Evolutionary conservation across 2,329 filamentous ascomycete species (phyloP), one percentile per base, ranked within the genome.

Genomic region (Penicillium palitans): DNA sequence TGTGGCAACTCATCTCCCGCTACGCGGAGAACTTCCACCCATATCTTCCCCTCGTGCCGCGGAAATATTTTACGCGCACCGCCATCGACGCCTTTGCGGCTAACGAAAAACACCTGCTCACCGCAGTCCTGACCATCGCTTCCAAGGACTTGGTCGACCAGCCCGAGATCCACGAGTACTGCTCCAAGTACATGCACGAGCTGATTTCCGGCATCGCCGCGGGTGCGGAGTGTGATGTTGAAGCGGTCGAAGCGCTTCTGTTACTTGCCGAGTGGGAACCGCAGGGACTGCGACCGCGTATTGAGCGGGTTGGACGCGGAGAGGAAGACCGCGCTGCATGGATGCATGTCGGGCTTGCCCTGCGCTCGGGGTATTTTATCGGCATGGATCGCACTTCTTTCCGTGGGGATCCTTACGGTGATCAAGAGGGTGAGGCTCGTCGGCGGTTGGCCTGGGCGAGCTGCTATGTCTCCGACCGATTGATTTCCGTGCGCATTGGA

Each of bases 241-340:
- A 90, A 61, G 86, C 88, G 1, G 87, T 90, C 0, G 88, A 91
- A 68, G 87, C 87, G 2, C 74, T 91, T 2, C 76, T 90, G 0
- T 77, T 91, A 2, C 81, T 91, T 1, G 88, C 88, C 0, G 88
- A 91, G 67, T 91, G 88, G 88, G 87, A 87, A 7, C 87, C 87
- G 0, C 87, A 89, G 60, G 84, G 85, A 0, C 81, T 86, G 2
- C 78, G 86, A 6, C 81, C 81, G 3, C 78, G 82, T 35, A 83
- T 84, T 31, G 85, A 85, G 33, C 80, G 83, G 27, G 85, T 90
- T 21, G 88, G 88, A 0, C 82, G 87, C 55, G 88, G 88, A 9
- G 88, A 90, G 70, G 88, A 90, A 68, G 88, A 91, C 65, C 83
- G 88, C 45, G 87, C 88, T 31, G 87, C 87, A 0, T 91, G 88